phyloP scores from a whole-genome alignment of 2,329 filamentous ascomycete genomes.

The Trichoderma polysporum region DNA sequence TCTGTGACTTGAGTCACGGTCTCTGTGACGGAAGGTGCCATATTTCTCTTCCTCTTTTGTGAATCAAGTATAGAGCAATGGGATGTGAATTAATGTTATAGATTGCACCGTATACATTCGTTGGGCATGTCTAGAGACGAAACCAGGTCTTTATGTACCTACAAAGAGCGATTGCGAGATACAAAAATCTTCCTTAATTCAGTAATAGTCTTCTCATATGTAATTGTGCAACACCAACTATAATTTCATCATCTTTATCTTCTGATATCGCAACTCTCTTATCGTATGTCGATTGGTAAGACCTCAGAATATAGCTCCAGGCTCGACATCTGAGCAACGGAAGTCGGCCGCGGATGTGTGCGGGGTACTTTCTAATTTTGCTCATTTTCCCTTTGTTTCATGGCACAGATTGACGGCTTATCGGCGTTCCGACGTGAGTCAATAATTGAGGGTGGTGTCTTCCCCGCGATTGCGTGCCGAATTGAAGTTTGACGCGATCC shows the following conservation, averaged over 20 bases:
- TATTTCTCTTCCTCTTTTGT: not conserved
- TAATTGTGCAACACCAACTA: constrained; percentile 16
- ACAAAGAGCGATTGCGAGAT: not conserved
- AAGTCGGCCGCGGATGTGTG: not conserved
- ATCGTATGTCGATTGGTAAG: constrained; percentile 9
- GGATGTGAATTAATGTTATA: not conserved
- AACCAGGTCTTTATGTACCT: not conserved
- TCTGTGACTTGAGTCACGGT: constrained; percentile 1
- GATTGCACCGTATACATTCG: not conserved
- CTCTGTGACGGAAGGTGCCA: constrained; percentile 14
- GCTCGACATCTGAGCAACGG: not conserved
- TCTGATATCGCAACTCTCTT: not conserved
- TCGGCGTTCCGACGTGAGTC: not conserved
- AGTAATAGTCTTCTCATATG: not conserved
- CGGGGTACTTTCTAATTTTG: not conserved
- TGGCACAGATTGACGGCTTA: not conserved
- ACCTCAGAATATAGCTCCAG: not conserved
- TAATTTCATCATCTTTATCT: constrained; percentile 14
- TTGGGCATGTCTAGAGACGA: not conserved
- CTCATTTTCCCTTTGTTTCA: not conserved
- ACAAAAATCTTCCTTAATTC: not conserved
- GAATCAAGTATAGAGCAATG: not conserved
- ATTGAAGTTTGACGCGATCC: constrained; percentile 13
- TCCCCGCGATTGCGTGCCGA: constrained; percentile 20
- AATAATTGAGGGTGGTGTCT: constrained; percentile 1